Evolutionary conservation across 2,329 filamentous ascomycete species (phyloP).

Genomic region (Aspergillus sp.): DNA sequence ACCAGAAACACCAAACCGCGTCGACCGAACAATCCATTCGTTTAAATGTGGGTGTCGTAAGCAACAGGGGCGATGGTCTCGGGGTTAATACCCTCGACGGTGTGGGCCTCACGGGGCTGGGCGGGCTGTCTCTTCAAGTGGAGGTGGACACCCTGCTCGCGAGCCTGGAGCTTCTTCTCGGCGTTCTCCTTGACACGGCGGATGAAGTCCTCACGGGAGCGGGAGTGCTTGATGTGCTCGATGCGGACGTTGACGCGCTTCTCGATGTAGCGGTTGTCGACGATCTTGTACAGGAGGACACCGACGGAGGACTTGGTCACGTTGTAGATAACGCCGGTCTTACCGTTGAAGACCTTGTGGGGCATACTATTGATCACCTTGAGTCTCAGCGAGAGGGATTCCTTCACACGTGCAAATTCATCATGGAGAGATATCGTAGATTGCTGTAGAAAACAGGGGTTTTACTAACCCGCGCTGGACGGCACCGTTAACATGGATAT

Average conservation of each 20-base stretch:
- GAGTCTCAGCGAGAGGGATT: conserved; percentile 20
- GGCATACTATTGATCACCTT: conserved; percentile 62
- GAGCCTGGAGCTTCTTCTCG: conserved; percentile 83
- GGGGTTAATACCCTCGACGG: conserved; percentile 75
- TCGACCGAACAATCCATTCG: conserved; percentile 24
- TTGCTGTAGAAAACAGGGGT: too few species aligned
- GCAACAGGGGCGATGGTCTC: conserved; percentile 86
- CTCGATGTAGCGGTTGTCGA: conserved; percentile 99
- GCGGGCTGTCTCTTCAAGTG: conserved; percentile 86
- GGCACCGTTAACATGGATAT: conserved; percentile 97
- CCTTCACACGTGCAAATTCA: conserved; percentile 2
- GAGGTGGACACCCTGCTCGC: conserved; percentile 76
- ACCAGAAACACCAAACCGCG: conserved; percentile 33
- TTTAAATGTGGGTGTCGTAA: conserved; percentile 98
- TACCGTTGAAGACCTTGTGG: conserved; percentile 99
- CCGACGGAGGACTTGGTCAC: conserved; percentile 96
- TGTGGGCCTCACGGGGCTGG: conserved; percentile 70
- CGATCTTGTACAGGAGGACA: conserved; percentile 99
- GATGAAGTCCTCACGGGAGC: conserved; percentile 94
- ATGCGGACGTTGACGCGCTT: conserved; percentile 99
- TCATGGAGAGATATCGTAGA: not conserved
- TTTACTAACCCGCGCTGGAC: conserved; percentile 86
- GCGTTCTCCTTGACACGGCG: conserved; percentile 95
- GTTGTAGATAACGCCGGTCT: conserved; percentile 98
- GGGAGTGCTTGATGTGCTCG: conserved; percentile 92